A percentile compares a stretch with the other conserved stretches of the same genome.
Evolutionary conservation across 768 basidiomycete genomes (phyloP).

Genomic region (Neoboletus magnificus): DNA sequence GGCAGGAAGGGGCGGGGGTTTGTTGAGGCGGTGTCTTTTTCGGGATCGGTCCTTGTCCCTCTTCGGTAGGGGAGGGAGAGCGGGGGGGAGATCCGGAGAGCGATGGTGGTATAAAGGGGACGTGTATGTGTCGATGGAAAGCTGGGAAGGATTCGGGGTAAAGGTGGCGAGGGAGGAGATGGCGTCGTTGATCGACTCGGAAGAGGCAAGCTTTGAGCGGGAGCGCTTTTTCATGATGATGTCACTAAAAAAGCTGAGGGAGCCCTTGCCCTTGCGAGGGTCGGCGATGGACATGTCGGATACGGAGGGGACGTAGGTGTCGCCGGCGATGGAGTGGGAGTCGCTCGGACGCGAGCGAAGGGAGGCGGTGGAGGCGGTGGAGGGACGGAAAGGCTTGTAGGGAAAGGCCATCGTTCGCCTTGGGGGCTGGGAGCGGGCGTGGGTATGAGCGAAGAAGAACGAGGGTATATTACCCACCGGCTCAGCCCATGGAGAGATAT

Average conservation of each 20-base stretch:
- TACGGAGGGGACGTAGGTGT: conserved; percentile 28
- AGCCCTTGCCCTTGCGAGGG: conserved; percentile 47
- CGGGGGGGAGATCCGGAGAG: conserved; percentile 4
- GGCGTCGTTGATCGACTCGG: conserved; percentile 26
- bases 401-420: conserved; percentile 24
- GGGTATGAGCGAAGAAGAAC: conserved; percentile 1
- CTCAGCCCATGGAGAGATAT: conserved; percentile 22
- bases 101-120: not conserved
- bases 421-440: conserved; percentile 11
- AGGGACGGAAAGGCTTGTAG: conserved; percentile 31
- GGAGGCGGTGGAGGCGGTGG: conserved; percentile 34
- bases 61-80: conserved; percentile 17
- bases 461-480: conserved; percentile 5
- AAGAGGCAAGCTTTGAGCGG: conserved; percentile 39
- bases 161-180: conserved; percentile 36
- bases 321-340: conserved; percentile 26
- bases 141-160: conserved; percentile 35
- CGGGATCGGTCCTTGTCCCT: conserved; percentile 26
- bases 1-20: conserved; percentile 14
- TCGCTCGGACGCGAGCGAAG: conserved; percentile 30
- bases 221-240: conserved; percentile 40
- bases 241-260: conserved; percentile 39
- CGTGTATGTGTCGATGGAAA: conserved; percentile 23
- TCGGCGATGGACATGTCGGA: conserved; percentile 37
- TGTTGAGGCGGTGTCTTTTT: conserved; percentile 23